These are phyloP conservation scores for Talaromyces islandicus DNA, from an alignment of 2,329 filamentous ascomycete genomes.

Conservation along the genomic window DNA sequence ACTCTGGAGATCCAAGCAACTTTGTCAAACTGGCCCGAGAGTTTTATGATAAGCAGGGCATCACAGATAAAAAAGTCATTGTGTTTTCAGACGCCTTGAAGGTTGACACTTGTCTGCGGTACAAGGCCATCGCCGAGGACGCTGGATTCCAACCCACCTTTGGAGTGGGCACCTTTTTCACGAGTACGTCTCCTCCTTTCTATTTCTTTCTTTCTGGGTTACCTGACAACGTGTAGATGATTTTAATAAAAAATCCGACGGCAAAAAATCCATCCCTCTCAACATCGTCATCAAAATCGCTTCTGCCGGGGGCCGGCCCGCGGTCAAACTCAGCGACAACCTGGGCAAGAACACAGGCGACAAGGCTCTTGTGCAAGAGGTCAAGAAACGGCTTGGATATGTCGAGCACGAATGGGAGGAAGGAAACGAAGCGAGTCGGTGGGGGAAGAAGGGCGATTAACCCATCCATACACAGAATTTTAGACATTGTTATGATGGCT, in stretches of 20 bases:
- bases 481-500: neutral
- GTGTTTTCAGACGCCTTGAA: constrained; percentile 96
- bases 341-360: constrained; percentile 92
- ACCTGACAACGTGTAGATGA: constrained; percentile 51
- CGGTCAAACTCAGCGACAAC: constrained; percentile 92
- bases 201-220: neutral
- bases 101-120: constrained; percentile 83
- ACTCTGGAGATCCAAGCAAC: constrained; percentile 76
- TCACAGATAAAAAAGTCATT: constrained; percentile 76
- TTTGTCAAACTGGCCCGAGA: constrained; percentile 73
- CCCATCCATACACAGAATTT: neutral
- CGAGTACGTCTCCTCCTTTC: constrained; percentile 49
- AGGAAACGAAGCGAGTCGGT: constrained; percentile 77
- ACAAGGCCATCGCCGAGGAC: constrained; percentile 75
- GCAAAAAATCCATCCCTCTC: constrained; percentile 78
- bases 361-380: constrained; percentile 66
- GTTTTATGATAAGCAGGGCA: constrained; percentile 72
- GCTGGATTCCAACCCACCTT: constrained; percentile 81
- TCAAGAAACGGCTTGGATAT: constrained; percentile 83
- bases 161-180: constrained; percentile 91
- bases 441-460: constrained; percentile 48
- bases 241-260: constrained; percentile 65
- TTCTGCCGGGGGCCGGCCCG: constrained; percentile 70
- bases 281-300: constrained; percentile 98
- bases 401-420: constrained; percentile 75